These are phyloP conservation scores for Cerrena zonata DNA, from an alignment of 1,284 basidiomycete species.

Conservation along the genomic window DNA sequence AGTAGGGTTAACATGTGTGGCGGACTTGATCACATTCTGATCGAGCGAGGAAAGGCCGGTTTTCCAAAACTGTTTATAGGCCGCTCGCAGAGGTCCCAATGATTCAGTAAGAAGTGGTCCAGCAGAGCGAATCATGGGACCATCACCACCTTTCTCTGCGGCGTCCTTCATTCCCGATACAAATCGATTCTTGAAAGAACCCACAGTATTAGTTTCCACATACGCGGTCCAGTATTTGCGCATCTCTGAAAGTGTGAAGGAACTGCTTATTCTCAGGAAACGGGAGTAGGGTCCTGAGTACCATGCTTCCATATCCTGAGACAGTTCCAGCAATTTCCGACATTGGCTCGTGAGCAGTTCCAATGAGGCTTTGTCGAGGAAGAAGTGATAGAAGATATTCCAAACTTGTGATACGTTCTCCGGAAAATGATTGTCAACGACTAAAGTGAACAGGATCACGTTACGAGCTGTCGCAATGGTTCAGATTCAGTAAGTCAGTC, in stretches of 20 bases:
- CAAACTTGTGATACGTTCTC: conserved; percentile 31
- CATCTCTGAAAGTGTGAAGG: conserved; percentile 37
- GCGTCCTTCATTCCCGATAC: neutral
- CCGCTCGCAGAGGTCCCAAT: conserved; percentile 12
- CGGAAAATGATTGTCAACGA: conserved; percentile 29
- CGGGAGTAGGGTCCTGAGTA: conserved; percentile 34
- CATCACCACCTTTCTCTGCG: neutral
- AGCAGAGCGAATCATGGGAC: conserved; percentile 31
- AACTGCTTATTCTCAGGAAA: conserved; percentile 34
- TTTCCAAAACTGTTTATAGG: conserved; percentile 33
- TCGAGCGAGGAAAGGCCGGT: conserved; percentile 36
- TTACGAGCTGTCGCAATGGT: conserved; percentile 36
- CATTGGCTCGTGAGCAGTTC: conserved; percentile 40
- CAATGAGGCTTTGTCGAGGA: conserved; percentile 38
- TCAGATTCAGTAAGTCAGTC: neutral
- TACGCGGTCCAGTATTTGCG: conserved; percentile 41
- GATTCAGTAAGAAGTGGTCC: conserved; percentile 32
- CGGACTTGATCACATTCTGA: conserved; percentile 18
- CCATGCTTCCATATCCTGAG: conserved; percentile 39
- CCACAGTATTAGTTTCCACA: conserved; percentile 16
- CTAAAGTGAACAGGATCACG: conserved; percentile 29
- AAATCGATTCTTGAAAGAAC: conserved; percentile 6
- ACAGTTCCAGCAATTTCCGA: conserved; percentile 34
- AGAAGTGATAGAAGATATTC: conserved; percentile 55
- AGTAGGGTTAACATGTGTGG: conserved; percentile 41